phyloP scores from a whole-genome alignment of 805 yeast species.

The Helenozyma rhizophorensis region DNA sequence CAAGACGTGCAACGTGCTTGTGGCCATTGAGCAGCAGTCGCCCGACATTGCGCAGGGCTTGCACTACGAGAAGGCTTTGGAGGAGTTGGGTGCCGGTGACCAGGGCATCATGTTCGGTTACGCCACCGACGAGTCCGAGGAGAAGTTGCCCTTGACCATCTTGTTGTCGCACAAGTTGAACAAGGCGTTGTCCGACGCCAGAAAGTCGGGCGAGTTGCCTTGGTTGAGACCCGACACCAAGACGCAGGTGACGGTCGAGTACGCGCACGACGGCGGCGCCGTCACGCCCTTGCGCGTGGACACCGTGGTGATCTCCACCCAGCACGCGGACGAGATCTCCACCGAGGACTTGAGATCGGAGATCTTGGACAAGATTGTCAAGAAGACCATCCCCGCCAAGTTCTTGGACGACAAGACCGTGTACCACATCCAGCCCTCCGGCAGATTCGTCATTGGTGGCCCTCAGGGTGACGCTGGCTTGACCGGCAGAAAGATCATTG shows the following conservation, averaged over 20 bases:
- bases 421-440: constrained; percentile 99
- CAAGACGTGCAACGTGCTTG: constrained; percentile 98
- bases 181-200: constrained; percentile 93
- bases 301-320: constrained; percentile 95
- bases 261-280: constrained; percentile 91
- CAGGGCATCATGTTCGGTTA: constrained; percentile 99
- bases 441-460: constrained; percentile 99
- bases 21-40: constrained; percentile 99
- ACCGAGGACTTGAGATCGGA: constrained; percentile 87
- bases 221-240: constrained; percentile 99
- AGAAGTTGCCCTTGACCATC: constrained; percentile 92
- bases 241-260: constrained; percentile 98
- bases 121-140: constrained; percentile 98
- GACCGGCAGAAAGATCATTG: constrained; percentile 99
- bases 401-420: constrained; percentile 91
- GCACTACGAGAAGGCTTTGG: constrained; percentile 92
- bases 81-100: constrained; percentile 99
- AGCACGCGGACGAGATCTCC: constrained; percentile 93
- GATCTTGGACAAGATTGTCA: constrained; percentile 73
- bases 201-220: constrained; percentile 89
- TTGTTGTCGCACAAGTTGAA: constrained; percentile 93
- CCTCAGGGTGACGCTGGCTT: constrained; percentile 99
- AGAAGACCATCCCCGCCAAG: constrained; percentile 88
- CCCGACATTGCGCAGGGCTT: constrained; percentile 99
- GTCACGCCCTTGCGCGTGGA: constrained; percentile 94